These are phyloP conservation scores for Notholithocarpus densiflorus DNA, from an alignment of 306 rosid species.

Conservation along the genomic window DNA sequence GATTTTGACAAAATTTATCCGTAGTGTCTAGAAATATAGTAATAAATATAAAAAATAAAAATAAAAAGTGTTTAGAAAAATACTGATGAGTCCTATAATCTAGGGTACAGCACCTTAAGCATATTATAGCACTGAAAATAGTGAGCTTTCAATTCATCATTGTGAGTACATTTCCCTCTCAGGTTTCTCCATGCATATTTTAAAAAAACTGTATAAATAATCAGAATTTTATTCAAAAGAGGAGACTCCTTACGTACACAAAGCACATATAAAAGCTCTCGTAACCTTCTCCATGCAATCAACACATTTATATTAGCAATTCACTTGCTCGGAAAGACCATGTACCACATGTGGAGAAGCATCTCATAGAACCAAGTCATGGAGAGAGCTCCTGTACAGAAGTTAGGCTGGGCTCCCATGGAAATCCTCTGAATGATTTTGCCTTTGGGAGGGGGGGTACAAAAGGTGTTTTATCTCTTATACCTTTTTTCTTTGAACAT, in stretches of 20 bases:
- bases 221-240: too few relatives aligned
- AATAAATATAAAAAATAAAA: too few relatives aligned
- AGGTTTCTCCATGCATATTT: not conserved
- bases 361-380: conserved; percentile 23
- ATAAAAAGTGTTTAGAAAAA: not conserved
- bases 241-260: too few relatives aligned
- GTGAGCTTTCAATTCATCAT: not conserved
- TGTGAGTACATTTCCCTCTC: not conserved
- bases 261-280: too few relatives aligned
- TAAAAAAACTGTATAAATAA: too few relatives aligned
- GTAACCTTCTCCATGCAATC: not conserved
- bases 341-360: conserved; percentile 5
- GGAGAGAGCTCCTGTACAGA: conserved; percentile 69
- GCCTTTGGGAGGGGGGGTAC: conserved; percentile 59
- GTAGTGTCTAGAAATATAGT: not conserved
- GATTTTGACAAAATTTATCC: not conserved
- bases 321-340: conserved; percentile 2
- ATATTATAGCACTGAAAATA: not conserved
- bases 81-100: not conserved
- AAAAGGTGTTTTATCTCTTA: conserved; percentile 49
- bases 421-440: conserved; percentile 26
- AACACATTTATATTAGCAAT: not conserved
- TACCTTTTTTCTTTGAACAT: conserved; percentile 29
- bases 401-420: conserved; percentile 69
- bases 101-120: not conserved